These are phyloP conservation scores for Oryza meridionalis DNA, from an alignment of 176 grass and related monocot species.

Conservation along the genomic window DNA sequence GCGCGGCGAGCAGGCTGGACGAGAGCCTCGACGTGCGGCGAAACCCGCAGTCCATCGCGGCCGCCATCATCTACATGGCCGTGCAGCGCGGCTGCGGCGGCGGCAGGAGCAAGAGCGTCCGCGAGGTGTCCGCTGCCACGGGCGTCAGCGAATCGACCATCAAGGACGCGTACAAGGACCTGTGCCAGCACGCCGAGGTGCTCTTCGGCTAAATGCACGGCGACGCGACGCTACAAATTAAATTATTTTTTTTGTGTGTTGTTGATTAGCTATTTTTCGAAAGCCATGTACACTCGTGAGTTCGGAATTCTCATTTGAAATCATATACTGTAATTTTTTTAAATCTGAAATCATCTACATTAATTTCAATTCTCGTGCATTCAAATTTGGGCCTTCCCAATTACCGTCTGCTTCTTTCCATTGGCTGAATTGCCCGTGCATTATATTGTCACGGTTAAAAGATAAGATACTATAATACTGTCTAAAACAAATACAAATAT, in stretches of 20 bases:
- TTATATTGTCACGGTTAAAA: no score
- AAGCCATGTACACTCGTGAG: neutral
- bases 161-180: slow-evolving; percentile 46
- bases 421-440: no score
- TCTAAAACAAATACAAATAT: no score
- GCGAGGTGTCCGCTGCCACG: slow-evolving; percentile 46
- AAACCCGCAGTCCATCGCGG: slow-evolving; percentile 51
- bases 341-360: neutral
- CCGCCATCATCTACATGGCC: slow-evolving; percentile 52
- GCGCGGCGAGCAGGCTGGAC: slow-evolving; percentile 43
- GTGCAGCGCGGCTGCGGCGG: neutral
- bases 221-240: neutral
- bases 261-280: neutral
- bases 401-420: no score
- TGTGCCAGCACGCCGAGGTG: slow-evolving; percentile 10
- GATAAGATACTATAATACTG: no score
- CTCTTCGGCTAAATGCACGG: slow-evolving; percentile 24
- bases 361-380: no score
- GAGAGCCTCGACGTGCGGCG: slow-evolving; percentile 47
- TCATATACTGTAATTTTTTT: neutral
- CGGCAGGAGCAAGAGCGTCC: slow-evolving; percentile 4
- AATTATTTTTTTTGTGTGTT: neutral
- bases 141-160: slow-evolving; percentile 49
- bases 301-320: neutral
- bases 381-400: no score